These are phyloP conservation scores for Aspergillus brunneoviolaceus DNA, from an alignment of 2,329 filamentous ascomycete genomes.

Conservation along the genomic window DNA sequence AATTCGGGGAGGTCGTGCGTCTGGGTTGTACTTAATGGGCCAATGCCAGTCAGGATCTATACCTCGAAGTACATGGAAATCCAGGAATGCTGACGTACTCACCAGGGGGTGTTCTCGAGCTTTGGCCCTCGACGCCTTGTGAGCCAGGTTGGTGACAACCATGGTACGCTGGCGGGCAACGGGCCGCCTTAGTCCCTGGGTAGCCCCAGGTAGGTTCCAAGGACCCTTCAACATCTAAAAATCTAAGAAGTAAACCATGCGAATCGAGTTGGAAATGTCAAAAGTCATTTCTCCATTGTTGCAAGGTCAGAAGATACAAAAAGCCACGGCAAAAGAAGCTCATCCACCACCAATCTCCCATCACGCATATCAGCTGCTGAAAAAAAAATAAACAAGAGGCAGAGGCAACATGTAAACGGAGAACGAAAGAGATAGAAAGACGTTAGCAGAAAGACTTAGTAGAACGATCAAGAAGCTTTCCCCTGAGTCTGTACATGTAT, in stretches of 20 bases:
- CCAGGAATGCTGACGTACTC: not conserved
- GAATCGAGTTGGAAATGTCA: not conserved
- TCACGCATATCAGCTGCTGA: not conserved
- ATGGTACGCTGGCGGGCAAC: not conserved
- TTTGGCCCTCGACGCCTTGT: not conserved
- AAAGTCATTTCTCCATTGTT: not conserved
- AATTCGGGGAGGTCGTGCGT: not conserved
- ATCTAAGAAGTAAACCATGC: not conserved
- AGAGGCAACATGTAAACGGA: no score
- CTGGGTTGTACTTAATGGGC: not conserved
- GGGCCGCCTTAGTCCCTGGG: not conserved
- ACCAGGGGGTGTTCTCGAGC: not conserved
- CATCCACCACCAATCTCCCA: not conserved
- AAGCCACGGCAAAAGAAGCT: not conserved
- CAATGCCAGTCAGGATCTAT: not conserved
- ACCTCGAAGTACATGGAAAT: not conserved
- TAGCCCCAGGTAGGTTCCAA: not conserved
- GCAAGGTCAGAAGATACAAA: not conserved
- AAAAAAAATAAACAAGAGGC: not conserved
- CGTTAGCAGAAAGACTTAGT: not conserved
- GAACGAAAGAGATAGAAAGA: no score
- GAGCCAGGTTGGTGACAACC: not conserved
- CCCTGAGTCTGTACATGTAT: not conserved
- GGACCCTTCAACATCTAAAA: not conserved
- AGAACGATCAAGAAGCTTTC: not conserved